Evolutionary conservation across 495 filamentous ascomycete genomes (phyloP).

Genomic region (Tuber aestivum): DNA sequence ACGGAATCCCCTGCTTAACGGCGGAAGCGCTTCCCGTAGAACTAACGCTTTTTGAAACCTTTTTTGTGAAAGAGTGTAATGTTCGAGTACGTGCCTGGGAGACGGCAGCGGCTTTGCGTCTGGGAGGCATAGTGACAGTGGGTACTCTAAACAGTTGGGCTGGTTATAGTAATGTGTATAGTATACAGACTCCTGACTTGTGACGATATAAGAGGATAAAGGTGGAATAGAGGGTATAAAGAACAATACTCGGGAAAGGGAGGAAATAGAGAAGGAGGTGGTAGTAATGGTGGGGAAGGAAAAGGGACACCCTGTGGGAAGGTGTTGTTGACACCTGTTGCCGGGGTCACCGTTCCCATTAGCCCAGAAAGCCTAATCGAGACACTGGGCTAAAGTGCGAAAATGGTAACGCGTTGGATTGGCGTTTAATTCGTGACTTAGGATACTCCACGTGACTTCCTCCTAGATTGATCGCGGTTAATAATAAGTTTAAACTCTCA

Average conservation of each 20-base stretch:
- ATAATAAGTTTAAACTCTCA: not conserved
- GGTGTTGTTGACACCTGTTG: constrained; percentile 33
- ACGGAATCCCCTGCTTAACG: not conserved
- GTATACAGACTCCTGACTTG: constrained; percentile 18
- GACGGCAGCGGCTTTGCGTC: constrained; percentile 29
- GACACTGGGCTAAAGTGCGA: constrained; percentile 18
- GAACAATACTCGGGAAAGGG: not conserved
- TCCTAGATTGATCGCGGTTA: not conserved
- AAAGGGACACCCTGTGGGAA: not conserved
- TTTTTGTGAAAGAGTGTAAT: constrained; percentile 32
- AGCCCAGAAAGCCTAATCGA: not conserved
- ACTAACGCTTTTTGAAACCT: constrained; percentile 30
- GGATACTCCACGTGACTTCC: not conserved
- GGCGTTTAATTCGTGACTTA: constrained; percentile 6
- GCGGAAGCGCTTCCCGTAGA: constrained; percentile 15
- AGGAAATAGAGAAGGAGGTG: constrained; percentile 4
- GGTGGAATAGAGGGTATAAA: not conserved
- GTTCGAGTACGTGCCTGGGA: constrained; percentile 20
- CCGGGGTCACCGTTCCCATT: constrained; percentile 14
- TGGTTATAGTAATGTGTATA: constrained; percentile 32
- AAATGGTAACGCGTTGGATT: constrained; percentile 7
- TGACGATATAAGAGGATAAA: not conserved
- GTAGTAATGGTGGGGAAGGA: not conserved
- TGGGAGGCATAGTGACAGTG: constrained; percentile 27
- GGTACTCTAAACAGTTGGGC: not conserved